Evolutionary conservation across 2,329 filamentous ascomycete species (phyloP).

Genomic region (Botrytis byssoidea): DNA sequence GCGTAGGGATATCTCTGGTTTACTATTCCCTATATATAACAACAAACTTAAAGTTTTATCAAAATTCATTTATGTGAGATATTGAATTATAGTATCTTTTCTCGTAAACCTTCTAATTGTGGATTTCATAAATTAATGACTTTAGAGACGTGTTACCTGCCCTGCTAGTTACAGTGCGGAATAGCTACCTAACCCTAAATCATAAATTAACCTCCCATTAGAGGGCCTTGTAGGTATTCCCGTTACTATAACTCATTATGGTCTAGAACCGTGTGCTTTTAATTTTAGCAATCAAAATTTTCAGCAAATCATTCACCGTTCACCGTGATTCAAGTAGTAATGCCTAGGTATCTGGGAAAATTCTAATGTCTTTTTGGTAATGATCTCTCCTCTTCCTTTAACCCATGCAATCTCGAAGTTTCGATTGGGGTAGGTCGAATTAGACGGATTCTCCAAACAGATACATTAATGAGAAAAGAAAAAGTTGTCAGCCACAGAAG

Average conservation of each 20-base stretch:
- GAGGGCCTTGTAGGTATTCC: background rate
- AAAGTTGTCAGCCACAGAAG: conserved; percentile 10
- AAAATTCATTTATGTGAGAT: conserved; percentile 7
- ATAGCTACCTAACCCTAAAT: background rate
- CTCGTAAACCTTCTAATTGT: background rate
- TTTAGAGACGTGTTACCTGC: conserved; percentile 3
- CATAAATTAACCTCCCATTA: background rate
- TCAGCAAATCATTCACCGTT: conserved; percentile 4
- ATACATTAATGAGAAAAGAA: background rate
- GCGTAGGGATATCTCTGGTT: background rate
- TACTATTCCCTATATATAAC: background rate
- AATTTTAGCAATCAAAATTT: background rate
- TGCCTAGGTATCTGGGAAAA: background rate
- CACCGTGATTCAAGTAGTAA: background rate
- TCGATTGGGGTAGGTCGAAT: background rate
- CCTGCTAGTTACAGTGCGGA: conserved; percentile 1
- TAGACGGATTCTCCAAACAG: background rate
- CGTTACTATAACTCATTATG: background rate
- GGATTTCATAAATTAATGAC: conserved; percentile 5
- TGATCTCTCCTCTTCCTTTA: background rate
- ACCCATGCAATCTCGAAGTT: background rate
- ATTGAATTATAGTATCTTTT: conserved; percentile 9
- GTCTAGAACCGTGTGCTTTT: background rate
- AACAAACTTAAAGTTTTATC: background rate
- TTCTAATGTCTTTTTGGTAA: background rate